These are phyloP conservation scores for Pyrenula aspistea DNA, from an alignment of 495 filamentous ascomycete species.

Conservation along the genomic window DNA sequence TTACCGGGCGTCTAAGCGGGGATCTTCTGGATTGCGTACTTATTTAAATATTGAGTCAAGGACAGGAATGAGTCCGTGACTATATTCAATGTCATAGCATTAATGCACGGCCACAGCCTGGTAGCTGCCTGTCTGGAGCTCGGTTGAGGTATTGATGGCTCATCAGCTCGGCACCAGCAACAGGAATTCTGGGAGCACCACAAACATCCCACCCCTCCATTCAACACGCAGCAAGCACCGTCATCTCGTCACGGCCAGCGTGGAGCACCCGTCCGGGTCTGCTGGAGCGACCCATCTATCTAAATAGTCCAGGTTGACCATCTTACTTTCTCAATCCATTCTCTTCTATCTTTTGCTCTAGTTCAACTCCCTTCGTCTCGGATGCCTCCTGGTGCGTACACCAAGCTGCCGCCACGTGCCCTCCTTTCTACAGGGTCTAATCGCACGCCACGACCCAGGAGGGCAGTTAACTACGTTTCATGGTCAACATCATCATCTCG, in stretches of 20 bases:
- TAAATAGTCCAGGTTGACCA: neutral
- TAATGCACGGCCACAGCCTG: too few species aligned
- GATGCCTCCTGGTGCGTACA: neutral
- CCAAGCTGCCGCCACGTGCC: neutral
- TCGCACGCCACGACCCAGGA: neutral
- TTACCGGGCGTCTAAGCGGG: neutral
- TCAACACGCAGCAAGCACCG: neutral
- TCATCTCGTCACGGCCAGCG: neutral
- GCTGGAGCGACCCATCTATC: neutral
- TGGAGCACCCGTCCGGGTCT: neutral
- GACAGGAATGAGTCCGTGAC: too few species aligned
- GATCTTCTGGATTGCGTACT: neutral
- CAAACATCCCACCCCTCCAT: too few species aligned
- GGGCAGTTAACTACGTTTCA: neutral
- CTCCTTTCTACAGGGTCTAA: neutral
- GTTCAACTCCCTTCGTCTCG: neutral
- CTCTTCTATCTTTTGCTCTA: neutral
- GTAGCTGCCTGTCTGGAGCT: too few species aligned
- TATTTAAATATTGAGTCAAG: neutral
- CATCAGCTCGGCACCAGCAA: too few species aligned
- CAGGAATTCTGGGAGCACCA: too few species aligned
- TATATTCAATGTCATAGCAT: too few species aligned
- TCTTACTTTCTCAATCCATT: neutral
- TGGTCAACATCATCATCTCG: neutral
- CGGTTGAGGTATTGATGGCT: too few species aligned